Base-by-base conservation (phyloP, 2,329 filamentous ascomycete species). In the Clathrospora elynae region DNA sequence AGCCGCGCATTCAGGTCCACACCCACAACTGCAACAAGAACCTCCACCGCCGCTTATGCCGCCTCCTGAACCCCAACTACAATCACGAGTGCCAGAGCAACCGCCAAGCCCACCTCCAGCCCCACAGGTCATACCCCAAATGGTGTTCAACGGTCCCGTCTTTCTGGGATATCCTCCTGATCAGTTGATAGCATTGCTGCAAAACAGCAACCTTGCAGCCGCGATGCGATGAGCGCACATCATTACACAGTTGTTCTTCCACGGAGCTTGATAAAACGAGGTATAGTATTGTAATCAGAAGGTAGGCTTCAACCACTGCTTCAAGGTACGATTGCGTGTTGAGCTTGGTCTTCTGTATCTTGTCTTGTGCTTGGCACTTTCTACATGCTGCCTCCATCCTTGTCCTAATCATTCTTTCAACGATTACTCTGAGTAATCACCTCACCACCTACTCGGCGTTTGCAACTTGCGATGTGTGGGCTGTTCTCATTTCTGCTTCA, bases 71-170 rank as follows among this genome's bases (percentile, higher is more conserved):
- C 30, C 35, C 2, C 36, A 14, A 19, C 45, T 46, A 8, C 47
- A 43, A 28, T 31, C 49, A n/a, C 46, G 40, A 10, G 11, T 41
- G 6, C 24, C 37, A 11, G 36, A 45, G 32, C 38, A 41, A 26
- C 48, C 25, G 6, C 26, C 38, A 5, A 53, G 43, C 31, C 50
- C 49, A 11, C 30, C 40, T 12, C 49, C 47, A 23, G n/a, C 24
- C 6, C 49, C 62, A 2, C 59, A 52, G 25, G 32, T 60, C 32
- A 62, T 66, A 7, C 81, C 88, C 7, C 85, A 87, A 57, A 87
- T 96, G 81, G 77, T 95, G 0, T 96, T 96, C 64, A 95, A 88
- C 6, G 92, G 92, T 0, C 92, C 92, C 0, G 90, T 96, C 0
- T 96, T 96, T 63, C 89, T 97, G 59, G 92, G 92, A 0, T 96